Percentiles rank a stretch among this genome's conserved stretches.
These are phyloP conservation scores for Pichia gijzeniarum DNA, from an alignment of 805 yeast species.

Conservation along the genomic window DNA sequence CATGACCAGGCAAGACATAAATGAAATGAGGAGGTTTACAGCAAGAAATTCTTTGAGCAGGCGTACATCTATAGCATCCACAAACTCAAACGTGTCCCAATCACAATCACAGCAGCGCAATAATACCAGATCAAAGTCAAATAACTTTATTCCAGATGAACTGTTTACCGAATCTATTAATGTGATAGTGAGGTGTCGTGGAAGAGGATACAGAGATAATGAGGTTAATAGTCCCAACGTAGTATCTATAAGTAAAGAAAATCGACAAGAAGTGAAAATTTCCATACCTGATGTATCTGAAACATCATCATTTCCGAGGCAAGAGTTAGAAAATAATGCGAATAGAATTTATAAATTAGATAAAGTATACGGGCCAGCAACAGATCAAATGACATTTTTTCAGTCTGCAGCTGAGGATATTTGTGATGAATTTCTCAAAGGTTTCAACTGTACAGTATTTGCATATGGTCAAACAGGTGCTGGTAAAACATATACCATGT, in stretches of 20 bases:
- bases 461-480: slow-evolving; percentile 62
- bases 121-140: background rate
- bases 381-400: slow-evolving; percentile 42
- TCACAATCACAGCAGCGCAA: background rate
- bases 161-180: slow-evolving; percentile 8
- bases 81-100: background rate
- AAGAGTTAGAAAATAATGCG: slow-evolving; percentile 3
- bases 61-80: background rate
- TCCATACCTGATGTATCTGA: slow-evolving; percentile 5
- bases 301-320: background rate
- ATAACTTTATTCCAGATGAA: background rate
- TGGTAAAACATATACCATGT: slow-evolving; percentile 57
- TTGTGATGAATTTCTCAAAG: slow-evolving; percentile 42
- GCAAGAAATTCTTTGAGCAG: background rate
- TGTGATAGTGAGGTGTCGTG: slow-evolving; percentile 34
- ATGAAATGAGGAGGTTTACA: background rate
- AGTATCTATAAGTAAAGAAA: slow-evolving; percentile 39
- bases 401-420: slow-evolving; percentile 41
- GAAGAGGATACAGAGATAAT: slow-evolving; percentile 39
- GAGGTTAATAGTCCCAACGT: slow-evolving; percentile 40
- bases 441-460: slow-evolving; percentile 48
- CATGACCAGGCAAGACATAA: too few species aligned
- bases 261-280: slow-evolving; percentile 10
- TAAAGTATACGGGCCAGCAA: slow-evolving; percentile 48
- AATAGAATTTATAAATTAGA: slow-evolving; percentile 42